These are phyloP conservation scores for Achaetomium macrosporum DNA, from an alignment of 2,329 filamentous ascomycete genomes.

Conservation along the genomic window DNA sequence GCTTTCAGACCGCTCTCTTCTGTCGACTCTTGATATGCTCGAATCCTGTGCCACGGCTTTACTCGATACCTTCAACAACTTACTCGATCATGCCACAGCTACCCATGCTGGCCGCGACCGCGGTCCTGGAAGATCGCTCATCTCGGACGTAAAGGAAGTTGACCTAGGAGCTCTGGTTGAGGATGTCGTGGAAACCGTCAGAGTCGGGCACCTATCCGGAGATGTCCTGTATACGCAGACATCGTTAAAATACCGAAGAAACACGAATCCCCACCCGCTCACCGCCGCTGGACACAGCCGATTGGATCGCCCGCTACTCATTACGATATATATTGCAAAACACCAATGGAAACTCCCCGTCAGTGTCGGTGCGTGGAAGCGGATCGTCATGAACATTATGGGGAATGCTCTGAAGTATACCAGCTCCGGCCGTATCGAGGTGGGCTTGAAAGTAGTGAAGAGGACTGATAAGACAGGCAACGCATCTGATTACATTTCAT, in stretches of 20 bases:
- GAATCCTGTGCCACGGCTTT: slow-evolving; percentile 44
- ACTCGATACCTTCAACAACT: slow-evolving; percentile 41
- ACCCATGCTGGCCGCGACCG: slow-evolving; percentile 9
- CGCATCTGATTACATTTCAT: slow-evolving; percentile 23
- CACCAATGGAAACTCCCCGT: slow-evolving; percentile 11
- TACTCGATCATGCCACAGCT: slow-evolving; percentile 22
- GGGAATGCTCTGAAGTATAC: slow-evolving; percentile 52
- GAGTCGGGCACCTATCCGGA: slow-evolving; percentile 16
- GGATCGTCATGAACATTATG: slow-evolving; percentile 50
- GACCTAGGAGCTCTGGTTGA: slow-evolving; percentile 18
- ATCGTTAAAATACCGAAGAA: not conserved
- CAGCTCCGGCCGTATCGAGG: slow-evolving; percentile 15
- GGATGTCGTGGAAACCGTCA: slow-evolving; percentile 21
- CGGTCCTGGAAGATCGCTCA: not conserved
- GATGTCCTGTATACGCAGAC: slow-evolving; percentile 13
- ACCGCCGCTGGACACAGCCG: not conserved
- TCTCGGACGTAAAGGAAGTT: not conserved
- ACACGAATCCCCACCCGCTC: not conserved
- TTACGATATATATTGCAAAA: slow-evolving; percentile 14
- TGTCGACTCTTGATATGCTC: slow-evolving; percentile 41
- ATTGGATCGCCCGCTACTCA: slow-evolving; percentile 9
- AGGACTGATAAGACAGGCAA: slow-evolving; percentile 10
- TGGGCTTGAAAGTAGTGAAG: slow-evolving; percentile 3
- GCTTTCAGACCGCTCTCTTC: slow-evolving; percentile 35
- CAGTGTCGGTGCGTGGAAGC: slow-evolving; percentile 20